A percentile compares a stretch with the other conserved stretches of the same genome.
phyloP scores from a whole-genome alignment of 2,329 filamentous ascomycete species.

The Colletotrichum echinochloae region DNA sequence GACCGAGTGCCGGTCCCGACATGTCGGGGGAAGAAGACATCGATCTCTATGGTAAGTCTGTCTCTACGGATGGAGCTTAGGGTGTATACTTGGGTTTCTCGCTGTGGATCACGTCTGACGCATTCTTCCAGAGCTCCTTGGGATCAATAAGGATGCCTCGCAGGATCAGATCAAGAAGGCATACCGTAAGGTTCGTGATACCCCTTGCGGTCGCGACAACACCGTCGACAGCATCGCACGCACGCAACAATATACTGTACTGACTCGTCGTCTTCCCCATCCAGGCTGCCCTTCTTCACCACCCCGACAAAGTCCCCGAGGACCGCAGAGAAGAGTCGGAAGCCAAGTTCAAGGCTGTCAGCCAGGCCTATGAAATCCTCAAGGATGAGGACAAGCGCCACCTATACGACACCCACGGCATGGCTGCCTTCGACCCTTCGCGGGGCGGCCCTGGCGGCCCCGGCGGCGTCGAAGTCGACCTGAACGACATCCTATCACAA shows the following conservation, averaged over 20 bases:
- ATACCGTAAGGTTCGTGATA: constrained; percentile 81
- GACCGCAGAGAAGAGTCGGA: constrained; percentile 87
- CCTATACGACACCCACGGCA: constrained; percentile 93
- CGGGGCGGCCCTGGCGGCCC: constrained; percentile 66
- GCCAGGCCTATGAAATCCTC: constrained; percentile 97
- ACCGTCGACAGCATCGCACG: constrained; percentile 42
- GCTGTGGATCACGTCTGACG: constrained; percentile 41
- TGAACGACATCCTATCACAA: constrained; percentile 92
- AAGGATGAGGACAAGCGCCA: constrained; percentile 94
- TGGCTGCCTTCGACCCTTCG: constrained; percentile 91
- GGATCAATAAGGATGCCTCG: constrained; percentile 76
- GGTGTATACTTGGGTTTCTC: constrained; percentile 24
- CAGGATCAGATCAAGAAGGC: constrained; percentile 93
- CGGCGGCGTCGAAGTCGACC: constrained; percentile 79
- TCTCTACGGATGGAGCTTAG: constrained; percentile 32
- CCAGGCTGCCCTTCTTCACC: constrained; percentile 86
- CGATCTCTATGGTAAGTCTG: constrained; percentile 71
- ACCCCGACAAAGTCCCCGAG: constrained; percentile 95
- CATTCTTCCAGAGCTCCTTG: constrained; percentile 76
- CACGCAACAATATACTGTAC: constrained; percentile 12
- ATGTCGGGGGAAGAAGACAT: constrained; percentile 54
- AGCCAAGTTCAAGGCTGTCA: constrained; percentile 90
- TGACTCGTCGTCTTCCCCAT: constrained; percentile 36
- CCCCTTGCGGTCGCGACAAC: neutral
- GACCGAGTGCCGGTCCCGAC: constrained; percentile 35